Evolutionary conservation across 2,329 filamentous ascomycete species (phyloP).

Genomic region (Fusarium nematophilum): DNA sequence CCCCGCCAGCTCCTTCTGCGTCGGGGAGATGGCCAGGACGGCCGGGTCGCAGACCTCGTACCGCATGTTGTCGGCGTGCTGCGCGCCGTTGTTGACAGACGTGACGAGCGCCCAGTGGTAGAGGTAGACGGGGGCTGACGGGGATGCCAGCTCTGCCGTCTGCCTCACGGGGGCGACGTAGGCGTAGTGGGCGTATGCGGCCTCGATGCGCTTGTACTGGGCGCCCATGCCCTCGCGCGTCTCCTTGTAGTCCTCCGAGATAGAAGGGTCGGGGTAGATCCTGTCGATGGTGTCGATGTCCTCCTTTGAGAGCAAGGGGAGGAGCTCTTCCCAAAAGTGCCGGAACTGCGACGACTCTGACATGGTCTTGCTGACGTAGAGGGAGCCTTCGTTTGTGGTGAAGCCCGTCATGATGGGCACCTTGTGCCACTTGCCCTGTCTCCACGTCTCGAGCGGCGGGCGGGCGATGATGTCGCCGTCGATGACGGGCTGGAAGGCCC

Average conservation of each 20-base stretch:
- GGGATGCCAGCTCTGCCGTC: conserved; percentile 51
- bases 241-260: conserved; percentile 50
- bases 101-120: conserved; percentile 59
- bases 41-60: conserved; percentile 58
- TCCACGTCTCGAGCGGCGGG: conserved; percentile 69
- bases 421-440: conserved; percentile 42
- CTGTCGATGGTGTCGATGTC: conserved; percentile 66
- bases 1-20: conserved; percentile 56
- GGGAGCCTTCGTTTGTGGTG: conserved; percentile 75
- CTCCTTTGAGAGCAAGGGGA: conserved; percentile 64
- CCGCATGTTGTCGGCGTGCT: conserved; percentile 60
- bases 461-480: conserved; percentile 69
- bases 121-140: conserved; percentile 34
- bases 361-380: conserved; percentile 68
- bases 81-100: conserved; percentile 56
- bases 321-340: conserved; percentile 68
- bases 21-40: conserved; percentile 48
- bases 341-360: conserved; percentile 63
- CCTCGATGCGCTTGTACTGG: conserved; percentile 66
- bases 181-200: conserved; percentile 65
- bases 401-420: conserved; percentile 72
- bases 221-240: conserved; percentile 54
- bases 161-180: conserved; percentile 64
- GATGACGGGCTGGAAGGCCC: conserved; percentile 76
- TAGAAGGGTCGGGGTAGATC: conserved; percentile 70